A percentile compares a stretch with the other conserved stretches of the same genome.
phyloP scores from a whole-genome alignment of 306 rosid species.

The Casuarina cunninghamiana region DNA sequence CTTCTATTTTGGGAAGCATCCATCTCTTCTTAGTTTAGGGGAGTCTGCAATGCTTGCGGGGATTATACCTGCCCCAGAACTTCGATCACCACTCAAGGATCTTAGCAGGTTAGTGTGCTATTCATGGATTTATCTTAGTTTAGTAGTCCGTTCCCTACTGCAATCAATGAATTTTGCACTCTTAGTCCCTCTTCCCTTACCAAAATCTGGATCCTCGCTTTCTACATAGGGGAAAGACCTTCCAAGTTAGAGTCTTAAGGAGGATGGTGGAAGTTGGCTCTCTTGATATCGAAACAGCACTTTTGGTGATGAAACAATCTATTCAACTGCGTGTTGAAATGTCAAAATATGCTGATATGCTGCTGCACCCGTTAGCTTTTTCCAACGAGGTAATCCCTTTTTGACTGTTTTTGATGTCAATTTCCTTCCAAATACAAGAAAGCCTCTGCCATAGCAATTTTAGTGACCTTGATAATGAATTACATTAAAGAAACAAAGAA shows the following conservation, averaged over 20 bases:
- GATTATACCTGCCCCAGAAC: constrained; percentile 41
- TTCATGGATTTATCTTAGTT: not conserved
- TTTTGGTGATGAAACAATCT: constrained; percentile 28
- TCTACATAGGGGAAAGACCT: constrained; percentile 26
- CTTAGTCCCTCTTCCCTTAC: not conserved
- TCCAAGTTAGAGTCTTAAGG: constrained; percentile 38
- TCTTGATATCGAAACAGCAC: constrained; percentile 33
- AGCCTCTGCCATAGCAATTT: not conserved
- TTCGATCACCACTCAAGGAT: constrained; percentile 38
- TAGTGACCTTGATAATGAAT: not conserved
- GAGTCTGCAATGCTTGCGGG: constrained; percentile 40
- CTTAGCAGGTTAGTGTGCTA: constrained; percentile 26
- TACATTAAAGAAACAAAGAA: too few relatives aligned
- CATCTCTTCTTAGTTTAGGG: constrained; percentile 38
- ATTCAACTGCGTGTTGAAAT: constrained; percentile 19
- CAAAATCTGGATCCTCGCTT: not conserved
- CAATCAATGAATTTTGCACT: not conserved
- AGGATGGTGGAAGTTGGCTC: constrained; percentile 41
- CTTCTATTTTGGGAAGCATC: constrained; percentile 39
- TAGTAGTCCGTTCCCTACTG: not conserved
- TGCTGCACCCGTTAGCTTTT: not conserved
- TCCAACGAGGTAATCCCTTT: constrained; percentile 10
- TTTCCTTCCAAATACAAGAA: not conserved
- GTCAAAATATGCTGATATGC: constrained; percentile 1
- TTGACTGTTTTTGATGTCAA: not conserved